Conservation (phyloP, 441 rosid genomes). For the Adansonia grandidieri region DNA sequence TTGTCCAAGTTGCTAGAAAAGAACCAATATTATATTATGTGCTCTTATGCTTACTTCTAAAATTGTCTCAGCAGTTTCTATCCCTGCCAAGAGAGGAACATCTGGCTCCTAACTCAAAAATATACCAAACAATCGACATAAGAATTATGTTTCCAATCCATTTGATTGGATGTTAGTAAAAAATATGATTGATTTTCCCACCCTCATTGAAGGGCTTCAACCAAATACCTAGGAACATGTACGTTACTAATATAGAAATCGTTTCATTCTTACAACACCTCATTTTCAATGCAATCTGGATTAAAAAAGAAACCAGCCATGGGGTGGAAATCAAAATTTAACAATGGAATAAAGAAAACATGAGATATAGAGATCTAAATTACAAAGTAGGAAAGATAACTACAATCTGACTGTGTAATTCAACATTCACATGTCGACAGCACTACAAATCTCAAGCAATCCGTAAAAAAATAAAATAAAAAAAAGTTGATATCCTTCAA, state of each 20-base stretch:
- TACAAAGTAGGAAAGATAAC: not conserved
- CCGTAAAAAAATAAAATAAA: not conserved
- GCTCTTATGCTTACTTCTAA: not conserved
- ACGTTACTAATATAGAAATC: slow-evolving; percentile 9
- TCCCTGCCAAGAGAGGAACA: not conserved
- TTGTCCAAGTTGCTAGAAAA: not conserved
- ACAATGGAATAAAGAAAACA: not conserved
- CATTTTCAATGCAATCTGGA: not conserved
- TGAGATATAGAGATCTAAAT: not conserved
- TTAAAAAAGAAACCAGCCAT: not conserved
- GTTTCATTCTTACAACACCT: not conserved
- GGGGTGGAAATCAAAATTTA: slow-evolving; percentile 1
- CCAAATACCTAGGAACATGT: slow-evolving; percentile 9
- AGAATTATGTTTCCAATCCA: not conserved
- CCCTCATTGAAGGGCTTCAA: not conserved
- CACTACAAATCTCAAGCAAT: slow-evolving; percentile 6
- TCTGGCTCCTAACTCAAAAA: not conserved
- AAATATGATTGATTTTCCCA: slow-evolving; percentile 7
- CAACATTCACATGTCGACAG: not conserved
- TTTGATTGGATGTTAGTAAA: not conserved
- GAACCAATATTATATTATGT: not conserved
- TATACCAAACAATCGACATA: not conserved
- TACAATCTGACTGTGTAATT: not conserved
- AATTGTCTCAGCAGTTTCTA: not conserved
- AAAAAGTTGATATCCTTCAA: not conserved